Conservation (phyloP, 2,329 filamentous ascomycete genomes). For the Biscogniauxia mediterranea region DNA sequence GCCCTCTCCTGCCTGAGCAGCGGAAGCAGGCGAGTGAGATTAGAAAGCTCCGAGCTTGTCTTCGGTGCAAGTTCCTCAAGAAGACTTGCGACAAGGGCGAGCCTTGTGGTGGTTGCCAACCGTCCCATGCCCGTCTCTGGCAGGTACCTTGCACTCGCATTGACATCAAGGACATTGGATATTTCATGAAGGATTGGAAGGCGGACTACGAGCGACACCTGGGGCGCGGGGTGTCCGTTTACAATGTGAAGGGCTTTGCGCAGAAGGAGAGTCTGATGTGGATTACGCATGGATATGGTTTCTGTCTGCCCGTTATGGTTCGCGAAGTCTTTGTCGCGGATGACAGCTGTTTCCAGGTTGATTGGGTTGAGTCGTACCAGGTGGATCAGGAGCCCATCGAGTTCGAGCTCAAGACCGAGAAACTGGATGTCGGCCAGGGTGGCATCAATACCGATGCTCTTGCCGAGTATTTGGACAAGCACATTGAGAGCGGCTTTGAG, state of each 20-base stretch:
- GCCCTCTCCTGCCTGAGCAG: conserved; percentile 88
- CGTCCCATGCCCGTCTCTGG: conserved; percentile 92
- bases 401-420: conserved; percentile 85
- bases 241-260: conserved; percentile 86
- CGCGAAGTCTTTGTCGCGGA: conserved; percentile 91
- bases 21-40: conserved; percentile 96
- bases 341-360: conserved; percentile 86
- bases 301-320: conserved; percentile 87
- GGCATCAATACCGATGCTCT: conserved; percentile 79
- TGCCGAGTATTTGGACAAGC: conserved; percentile 90
- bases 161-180: conserved; percentile 97
- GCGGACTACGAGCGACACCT: conserved; percentile 93
- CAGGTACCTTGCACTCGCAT: conserved; percentile 97
- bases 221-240: conserved; percentile 81
- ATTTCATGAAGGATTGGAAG: conserved; percentile 99
- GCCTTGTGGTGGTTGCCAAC: conserved; percentile 92
- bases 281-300: conserved; percentile 95
- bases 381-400: conserved; percentile 67
- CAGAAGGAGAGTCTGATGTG: conserved; percentile 72
- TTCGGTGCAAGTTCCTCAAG: conserved; percentile 98
- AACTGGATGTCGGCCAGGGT: conserved; percentile 83
- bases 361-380: conserved; percentile 85
- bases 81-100: conserved; percentile 99
- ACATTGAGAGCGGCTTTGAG: conserved; percentile 90
- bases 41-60: conserved; percentile 86